A percentile compares a stretch with the other conserved stretches of the same genome.
Conservation (phyloP, 352 stramenopile genomes). For the Phytophthora megakarya region DNA sequence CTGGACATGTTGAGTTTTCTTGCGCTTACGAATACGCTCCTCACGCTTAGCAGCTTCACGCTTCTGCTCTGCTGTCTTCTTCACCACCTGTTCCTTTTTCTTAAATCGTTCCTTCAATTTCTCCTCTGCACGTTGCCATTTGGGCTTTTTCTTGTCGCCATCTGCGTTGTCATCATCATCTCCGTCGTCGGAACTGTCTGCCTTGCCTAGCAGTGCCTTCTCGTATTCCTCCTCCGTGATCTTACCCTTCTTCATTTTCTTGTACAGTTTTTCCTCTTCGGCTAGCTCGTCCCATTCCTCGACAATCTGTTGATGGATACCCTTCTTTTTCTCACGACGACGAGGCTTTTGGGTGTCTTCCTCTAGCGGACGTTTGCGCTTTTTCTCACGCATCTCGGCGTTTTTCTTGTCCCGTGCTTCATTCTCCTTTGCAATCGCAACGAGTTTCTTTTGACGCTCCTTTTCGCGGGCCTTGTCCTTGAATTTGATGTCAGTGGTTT, state of each 20-base stretch:
- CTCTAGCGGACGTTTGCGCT: slow-evolving; percentile 60
- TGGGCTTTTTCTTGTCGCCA: slow-evolving; percentile 60
- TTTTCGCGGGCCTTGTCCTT: slow-evolving; percentile 97
- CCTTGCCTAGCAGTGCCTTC: slow-evolving; percentile 70
- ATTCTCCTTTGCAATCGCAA: slow-evolving; percentile 73
- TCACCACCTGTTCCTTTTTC: slow-evolving; percentile 78
- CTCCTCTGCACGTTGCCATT: slow-evolving; percentile 61
- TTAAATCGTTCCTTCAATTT: slow-evolving; percentile 84
- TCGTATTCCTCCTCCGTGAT: slow-evolving; percentile 95
- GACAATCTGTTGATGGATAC: slow-evolving; percentile 95
- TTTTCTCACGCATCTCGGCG: slow-evolving; percentile 53
- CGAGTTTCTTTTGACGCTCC: slow-evolving; percentile 95
- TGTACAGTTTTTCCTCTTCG: slow-evolving; percentile 96
- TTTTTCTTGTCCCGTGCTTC: slow-evolving; percentile 66
- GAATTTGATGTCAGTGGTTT: slow-evolving; percentile 94
- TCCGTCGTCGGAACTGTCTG: slow-evolving; percentile 36
- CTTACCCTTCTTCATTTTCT: slow-evolving; percentile 98
- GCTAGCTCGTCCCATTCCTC: slow-evolving; percentile 99
- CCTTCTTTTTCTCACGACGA: slow-evolving; percentile 95
- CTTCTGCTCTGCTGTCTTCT: slow-evolving; percentile 78
- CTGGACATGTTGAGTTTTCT: slow-evolving; percentile 78
- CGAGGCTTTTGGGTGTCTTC: slow-evolving; percentile 73
- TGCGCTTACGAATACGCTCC: slow-evolving; percentile 80
- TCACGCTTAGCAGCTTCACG: slow-evolving; percentile 79
- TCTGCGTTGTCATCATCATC: slow-evolving; percentile 31